Evolutionary conservation across 331 rosid genomes (phyloP), one percentile per base, ranked within the genome.

Genomic region (Acacia concinna): DNA sequence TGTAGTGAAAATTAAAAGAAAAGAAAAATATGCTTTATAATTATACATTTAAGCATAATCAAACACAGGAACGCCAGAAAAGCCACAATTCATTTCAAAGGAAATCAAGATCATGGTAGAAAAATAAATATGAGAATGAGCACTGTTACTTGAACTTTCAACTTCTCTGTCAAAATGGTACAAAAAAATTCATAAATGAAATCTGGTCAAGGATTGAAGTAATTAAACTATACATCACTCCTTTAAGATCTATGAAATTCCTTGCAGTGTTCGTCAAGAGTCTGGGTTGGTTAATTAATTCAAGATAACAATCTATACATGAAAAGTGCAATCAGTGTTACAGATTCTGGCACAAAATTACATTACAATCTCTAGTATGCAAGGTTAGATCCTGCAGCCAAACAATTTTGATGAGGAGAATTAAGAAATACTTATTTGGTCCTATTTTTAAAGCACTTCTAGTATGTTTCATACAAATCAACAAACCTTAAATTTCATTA

Each of bases 381-480:
- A 86, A 78, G 93, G 89, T 84, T 87, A 90, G 81, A 91, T 31
- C 91, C 99, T 93, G 90, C 79, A 85, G 63, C 82, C 82, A 80
- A 80, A 78, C 67, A 79, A 9, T 65, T 57, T 13, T 43, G 25
- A 13, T 63, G 34, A 63, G 71, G 79, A 85, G 73, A 63, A 70
- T 52, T 46, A 65, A 74, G 43, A 73, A 31, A 68, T 51, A n/a
- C n/a, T n/a, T n/a, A n/a, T n/a, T n/a, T n/a, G n/a, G n/a, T n/a
- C n/a, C n/a, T n/a, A n/a, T n/a, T n/a, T n/a, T n/a, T n/a, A n/a
- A n/a, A n/a, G n/a, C n/a, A n/a, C n/a, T n/a, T n/a, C n/a, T n/a
- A n/a, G n/a, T n/a, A n/a, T n/a, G n/a, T n/a, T n/a, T n/a, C n/a
- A n/a, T n/a, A n/a, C n/a, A n/a, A n/a, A n/a, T n/a, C n/a, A n/a